Evolutionary conservation across 495 filamentous ascomycete species (phyloP).

Genomic region (Podospora pseudocomata): DNA sequence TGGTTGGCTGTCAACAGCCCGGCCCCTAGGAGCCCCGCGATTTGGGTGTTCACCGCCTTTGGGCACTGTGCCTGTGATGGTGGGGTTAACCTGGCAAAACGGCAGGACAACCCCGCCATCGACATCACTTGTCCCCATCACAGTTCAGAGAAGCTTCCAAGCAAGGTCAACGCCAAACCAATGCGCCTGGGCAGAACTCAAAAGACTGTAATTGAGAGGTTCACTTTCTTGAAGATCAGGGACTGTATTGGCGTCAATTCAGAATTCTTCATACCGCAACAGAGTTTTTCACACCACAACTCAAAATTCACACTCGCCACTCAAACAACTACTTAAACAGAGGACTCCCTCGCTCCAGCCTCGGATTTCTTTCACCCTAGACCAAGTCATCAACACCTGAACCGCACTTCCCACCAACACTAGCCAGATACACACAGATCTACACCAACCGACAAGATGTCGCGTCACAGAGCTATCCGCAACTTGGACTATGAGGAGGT

Average conservation of each 20-base stretch:
- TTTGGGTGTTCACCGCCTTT: slow-evolving; percentile 22
- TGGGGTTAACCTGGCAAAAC: slow-evolving; percentile 21
- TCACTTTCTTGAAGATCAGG: not conserved
- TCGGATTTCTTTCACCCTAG: not conserved
- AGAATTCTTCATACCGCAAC: not conserved
- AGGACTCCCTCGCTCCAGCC: not conserved
- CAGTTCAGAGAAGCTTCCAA: not conserved
- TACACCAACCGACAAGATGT: slow-evolving; percentile 44
- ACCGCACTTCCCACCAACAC: not conserved
- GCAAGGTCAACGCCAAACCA: not conserved
- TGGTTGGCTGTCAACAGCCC: slow-evolving; percentile 16
- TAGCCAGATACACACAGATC: not conserved
- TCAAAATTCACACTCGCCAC: too few species aligned
- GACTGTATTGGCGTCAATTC: not conserved
- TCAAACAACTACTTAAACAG: too few species aligned
- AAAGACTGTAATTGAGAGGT: not conserved
- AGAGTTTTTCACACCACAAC: too few species aligned
- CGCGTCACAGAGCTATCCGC: slow-evolving; percentile 58
- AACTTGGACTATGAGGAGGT: slow-evolving; percentile 59
- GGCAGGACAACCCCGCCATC: slow-evolving; percentile 11
- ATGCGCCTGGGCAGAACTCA: not conserved
- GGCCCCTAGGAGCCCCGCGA: slow-evolving; percentile 16
- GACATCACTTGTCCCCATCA: slow-evolving; percentile 12
- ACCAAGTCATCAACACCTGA: not conserved
- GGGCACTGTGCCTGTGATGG: slow-evolving; percentile 6